phyloP scores from a whole-genome alignment of 2,329 filamentous ascomycete genomes.

The Parastagonospora nodorum region DNA sequence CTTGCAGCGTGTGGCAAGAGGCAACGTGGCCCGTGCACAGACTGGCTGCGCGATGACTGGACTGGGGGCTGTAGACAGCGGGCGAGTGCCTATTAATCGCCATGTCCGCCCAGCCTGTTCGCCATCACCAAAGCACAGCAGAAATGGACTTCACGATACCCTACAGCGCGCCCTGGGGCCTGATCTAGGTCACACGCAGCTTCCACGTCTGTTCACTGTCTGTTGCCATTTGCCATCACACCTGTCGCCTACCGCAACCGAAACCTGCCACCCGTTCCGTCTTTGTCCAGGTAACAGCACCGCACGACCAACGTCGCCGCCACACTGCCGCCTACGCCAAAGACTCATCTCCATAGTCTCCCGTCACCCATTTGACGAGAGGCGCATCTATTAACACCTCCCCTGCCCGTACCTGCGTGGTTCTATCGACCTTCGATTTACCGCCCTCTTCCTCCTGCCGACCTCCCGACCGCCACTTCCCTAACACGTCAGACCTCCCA shows the following conservation, averaged over 20 bases:
- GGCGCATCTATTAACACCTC: slow-evolving; percentile 18
- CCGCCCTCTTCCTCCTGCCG: slow-evolving; percentile 19
- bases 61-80: slow-evolving; percentile 23
- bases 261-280: slow-evolving; percentile 17
- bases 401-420: slow-evolving; percentile 15
- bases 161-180: slow-evolving; percentile 37
- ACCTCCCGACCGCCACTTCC: slow-evolving; percentile 34
- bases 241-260: slow-evolving; percentile 17
- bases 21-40: slow-evolving; percentile 24
- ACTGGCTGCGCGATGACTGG: slow-evolving; percentile 28
- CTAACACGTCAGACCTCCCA: slow-evolving; percentile 31
- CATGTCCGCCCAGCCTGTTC: slow-evolving; percentile 30
- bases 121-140: slow-evolving; percentile 34
- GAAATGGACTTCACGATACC: slow-evolving; percentile 42
- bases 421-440: neutral
- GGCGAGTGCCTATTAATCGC: slow-evolving; percentile 34
- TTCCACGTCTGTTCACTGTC: slow-evolving; percentile 22
- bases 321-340: slow-evolving; percentile 35
- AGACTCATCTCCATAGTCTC: slow-evolving; percentile 21
- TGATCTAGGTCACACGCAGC: slow-evolving; percentile 31
- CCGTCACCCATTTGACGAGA: slow-evolving; percentile 21
- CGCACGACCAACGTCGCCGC: slow-evolving; percentile 32
- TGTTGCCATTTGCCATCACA: slow-evolving; percentile 15
- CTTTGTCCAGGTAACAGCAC: slow-evolving; percentile 33
- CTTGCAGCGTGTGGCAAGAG: slow-evolving; percentile 28